Conservation (phyloP, 768 basidiomycete genomes). For the Kwoniella dejecticola region DNA sequence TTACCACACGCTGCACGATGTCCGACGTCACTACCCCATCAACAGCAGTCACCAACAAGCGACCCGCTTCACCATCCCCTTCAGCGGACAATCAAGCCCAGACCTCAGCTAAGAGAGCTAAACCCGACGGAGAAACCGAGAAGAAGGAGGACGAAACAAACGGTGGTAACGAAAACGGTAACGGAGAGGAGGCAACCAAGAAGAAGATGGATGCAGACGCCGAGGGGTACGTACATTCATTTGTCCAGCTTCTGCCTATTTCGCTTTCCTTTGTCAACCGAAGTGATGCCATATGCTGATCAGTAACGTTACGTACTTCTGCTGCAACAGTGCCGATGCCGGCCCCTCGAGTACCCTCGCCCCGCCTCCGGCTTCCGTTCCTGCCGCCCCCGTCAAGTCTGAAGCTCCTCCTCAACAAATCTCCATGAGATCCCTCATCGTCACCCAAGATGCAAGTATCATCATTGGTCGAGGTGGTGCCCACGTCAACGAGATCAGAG, state of each 20-base stretch:
- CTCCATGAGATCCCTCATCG: slow-evolving; percentile 96
- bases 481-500: slow-evolving; percentile 97
- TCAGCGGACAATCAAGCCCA: slow-evolving; percentile 5
- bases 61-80: slow-evolving; percentile 23
- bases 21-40: slow-evolving; percentile 22
- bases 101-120: slow-evolving; percentile 19
- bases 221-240: slow-evolving; percentile 41
- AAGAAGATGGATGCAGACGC: slow-evolving; percentile 45
- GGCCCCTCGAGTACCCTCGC: slow-evolving; percentile 28
- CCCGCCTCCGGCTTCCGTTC: slow-evolving; percentile 24
- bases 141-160: slow-evolving; percentile 9
- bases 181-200: slow-evolving; percentile 17
- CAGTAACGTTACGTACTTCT: no score
- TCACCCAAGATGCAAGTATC: slow-evolving; percentile 98
- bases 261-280: no score
- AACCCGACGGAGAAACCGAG: slow-evolving; percentile 20
- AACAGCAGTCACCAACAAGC: slow-evolving; percentile 20
- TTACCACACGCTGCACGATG: slow-evolving; percentile 14
- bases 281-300: neutral
- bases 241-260: neutral
- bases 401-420: slow-evolving; percentile 66
- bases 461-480: slow-evolving; percentile 95
- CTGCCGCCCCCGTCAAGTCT: slow-evolving; percentile 38
- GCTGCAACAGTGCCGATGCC: slow-evolving; percentile 18
- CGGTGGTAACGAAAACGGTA: slow-evolving; percentile 19